Percentiles rank a stretch among this genome's conserved stretches.
phyloP scores from a whole-genome alignment of 2,329 filamentous ascomycete genomes.

The Diaporthe australafricana region DNA sequence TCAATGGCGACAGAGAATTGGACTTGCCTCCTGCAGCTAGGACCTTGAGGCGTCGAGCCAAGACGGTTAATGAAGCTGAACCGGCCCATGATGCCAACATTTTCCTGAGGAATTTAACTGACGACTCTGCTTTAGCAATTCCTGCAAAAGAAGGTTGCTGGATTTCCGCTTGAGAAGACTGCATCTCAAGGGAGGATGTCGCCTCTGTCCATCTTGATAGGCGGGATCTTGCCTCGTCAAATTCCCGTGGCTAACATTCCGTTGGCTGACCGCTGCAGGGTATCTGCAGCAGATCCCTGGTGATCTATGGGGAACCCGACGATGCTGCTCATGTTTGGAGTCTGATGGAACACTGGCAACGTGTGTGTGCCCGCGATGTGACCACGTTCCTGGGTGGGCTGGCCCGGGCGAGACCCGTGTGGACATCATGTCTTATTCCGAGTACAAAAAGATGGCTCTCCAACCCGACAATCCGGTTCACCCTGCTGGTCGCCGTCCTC shows the following conservation, averaged over 20 bases:
- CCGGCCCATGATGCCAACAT: neutral
- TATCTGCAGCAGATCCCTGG: neutral
- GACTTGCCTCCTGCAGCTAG: neutral
- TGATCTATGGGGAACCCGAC: neutral
- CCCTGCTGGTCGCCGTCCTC: neutral
- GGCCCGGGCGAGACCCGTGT: neutral
- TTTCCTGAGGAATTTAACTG: neutral
- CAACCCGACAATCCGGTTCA: neutral
- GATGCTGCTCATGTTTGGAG: neutral
- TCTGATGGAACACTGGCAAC: neutral
- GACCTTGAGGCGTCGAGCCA: neutral
- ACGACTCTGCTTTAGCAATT: neutral
- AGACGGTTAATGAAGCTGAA: slow-evolving; percentile 13
- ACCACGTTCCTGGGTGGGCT: slow-evolving; percentile 19
- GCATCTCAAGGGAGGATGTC: neutral
- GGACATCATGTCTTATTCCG: neutral
- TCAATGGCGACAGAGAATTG: slow-evolving; percentile 28
- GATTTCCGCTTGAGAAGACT: neutral
- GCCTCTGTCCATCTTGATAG: slow-evolving; percentile 13
- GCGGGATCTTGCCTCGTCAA: slow-evolving; percentile 15
- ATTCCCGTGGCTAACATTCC: neutral
- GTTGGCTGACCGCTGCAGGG: neutral
- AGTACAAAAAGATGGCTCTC: slow-evolving; percentile 12
- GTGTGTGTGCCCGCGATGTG: slow-evolving; percentile 1
- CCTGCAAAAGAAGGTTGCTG: neutral